Evolutionary conservation across 176 grass and related monocot genomes (phyloP).

Genomic region (Secale cereale): DNA sequence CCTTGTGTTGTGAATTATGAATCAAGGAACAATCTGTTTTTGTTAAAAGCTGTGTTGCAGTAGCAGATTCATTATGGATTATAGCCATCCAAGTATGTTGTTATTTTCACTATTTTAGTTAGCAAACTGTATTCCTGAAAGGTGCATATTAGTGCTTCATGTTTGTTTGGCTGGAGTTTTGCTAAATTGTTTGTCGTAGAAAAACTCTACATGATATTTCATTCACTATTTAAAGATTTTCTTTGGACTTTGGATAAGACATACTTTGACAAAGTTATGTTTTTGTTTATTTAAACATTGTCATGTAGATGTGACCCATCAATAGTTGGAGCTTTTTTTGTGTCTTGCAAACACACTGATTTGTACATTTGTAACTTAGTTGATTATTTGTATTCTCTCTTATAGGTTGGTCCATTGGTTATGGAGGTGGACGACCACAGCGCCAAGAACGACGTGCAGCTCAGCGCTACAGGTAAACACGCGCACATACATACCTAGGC

Average conservation of each 20-base stretch:
- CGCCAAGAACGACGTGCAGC: too few relatives aligned
- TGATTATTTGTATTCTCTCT: too few relatives aligned
- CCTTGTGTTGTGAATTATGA: too few relatives aligned
- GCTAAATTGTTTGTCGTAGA: conserved; percentile 34
- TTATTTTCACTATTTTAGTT: conserved; percentile 39
- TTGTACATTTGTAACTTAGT: too few relatives aligned
- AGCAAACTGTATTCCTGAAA: conserved; percentile 53
- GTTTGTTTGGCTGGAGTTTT: conserved; percentile 59
- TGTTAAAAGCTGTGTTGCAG: too few relatives aligned
- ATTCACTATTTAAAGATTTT: conserved; percentile 49
- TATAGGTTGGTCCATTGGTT: too few relatives aligned
- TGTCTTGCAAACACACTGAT: too few relatives aligned
- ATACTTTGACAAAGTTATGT: conserved; percentile 50
- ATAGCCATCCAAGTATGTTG: conserved; percentile 11
- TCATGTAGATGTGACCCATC: conserved; percentile 56
- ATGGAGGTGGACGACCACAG: too few relatives aligned
- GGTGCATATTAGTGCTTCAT: conserved; percentile 57
- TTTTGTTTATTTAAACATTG: too few relatives aligned
- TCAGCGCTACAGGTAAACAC: too few relatives aligned
- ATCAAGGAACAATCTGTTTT: not conserved
- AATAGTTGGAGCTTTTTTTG: too few relatives aligned
- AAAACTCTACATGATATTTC: conserved; percentile 35
- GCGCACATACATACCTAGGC: too few relatives aligned
- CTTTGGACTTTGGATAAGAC: conserved; percentile 40
- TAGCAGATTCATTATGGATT: not conserved